Evolutionary conservation across 2,329 filamentous ascomycete species (phyloP), one percentile per base, ranked within the genome.

Genomic region (Fusarium udum): DNA sequence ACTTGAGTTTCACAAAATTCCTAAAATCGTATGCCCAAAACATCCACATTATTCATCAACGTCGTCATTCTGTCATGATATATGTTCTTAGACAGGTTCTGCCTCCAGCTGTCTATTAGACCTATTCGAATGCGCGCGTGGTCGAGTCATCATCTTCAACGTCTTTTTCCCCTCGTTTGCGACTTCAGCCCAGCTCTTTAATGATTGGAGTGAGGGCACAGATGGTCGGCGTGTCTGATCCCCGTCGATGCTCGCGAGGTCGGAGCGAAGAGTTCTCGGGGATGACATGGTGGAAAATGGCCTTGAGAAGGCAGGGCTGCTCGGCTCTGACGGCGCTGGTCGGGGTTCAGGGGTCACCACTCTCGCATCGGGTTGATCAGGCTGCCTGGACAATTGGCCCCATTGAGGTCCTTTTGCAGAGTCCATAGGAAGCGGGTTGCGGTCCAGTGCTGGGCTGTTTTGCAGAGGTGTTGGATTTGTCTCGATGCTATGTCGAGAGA

Each of bases 121-220:
- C 51, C 56, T 70, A n/a, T 65, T 77, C 13, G 68, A 73, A 31
- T 63, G 52, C 20, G 75, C 70, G 15, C 70, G 67, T n/a, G 75
- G 72, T 61, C 74, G 65, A 46, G 56, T 51, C 6, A 52, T 48
- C 66, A 66, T 55, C 14, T 66, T 66, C 26, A 71, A 20, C 1
- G 53, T 66, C 37, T 28, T 71, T 61, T 75, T 75, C 6, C 78
- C 76, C n/a, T 76, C 69, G 20, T 75, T 77, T 18, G 81, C 82
- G 9, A 84, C 81, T 66, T 84, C 83, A 15, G 83, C 83, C 83
- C 83, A 85, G 61, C 83, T 84, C 77, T 80, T 81, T 46, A 77
- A 73, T 16, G 81, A 74, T 28, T 80, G 81, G 36, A 84, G 64
- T 8, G 82, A 75, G 16, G 83, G 82, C 11, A 81, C 72, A 34